Evolutionary conservation across 805 yeast species (phyloP).

Genomic region (Ogataea haglerorum): DNA sequence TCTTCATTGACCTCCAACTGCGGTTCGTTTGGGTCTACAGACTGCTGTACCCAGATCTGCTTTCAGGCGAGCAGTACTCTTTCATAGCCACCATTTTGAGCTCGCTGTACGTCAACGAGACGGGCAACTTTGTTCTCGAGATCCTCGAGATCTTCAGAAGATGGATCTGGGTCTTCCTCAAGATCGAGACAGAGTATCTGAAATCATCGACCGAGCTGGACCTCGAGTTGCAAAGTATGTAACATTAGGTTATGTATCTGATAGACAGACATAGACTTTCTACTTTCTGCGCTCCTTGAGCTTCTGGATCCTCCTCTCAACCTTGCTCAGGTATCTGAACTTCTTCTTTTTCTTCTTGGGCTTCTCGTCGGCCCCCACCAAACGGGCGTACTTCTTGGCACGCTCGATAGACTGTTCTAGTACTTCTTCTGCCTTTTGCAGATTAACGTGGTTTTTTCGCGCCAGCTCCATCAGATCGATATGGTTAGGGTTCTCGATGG

Average conservation of each 20-base stretch:
- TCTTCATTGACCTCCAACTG: slow-evolving; percentile 56
- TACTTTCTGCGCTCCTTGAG: slow-evolving; percentile 34
- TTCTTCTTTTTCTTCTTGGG: slow-evolving; percentile 60
- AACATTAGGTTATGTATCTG: slow-evolving; percentile 4
- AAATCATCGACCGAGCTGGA: slow-evolving; percentile 23
- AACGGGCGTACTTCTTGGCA: slow-evolving; percentile 80
- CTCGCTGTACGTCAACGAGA: slow-evolving; percentile 40
- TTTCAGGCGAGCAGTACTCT: slow-evolving; percentile 13
- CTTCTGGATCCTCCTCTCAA: slow-evolving; percentile 62
- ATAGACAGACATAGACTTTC: slow-evolving; percentile 2
- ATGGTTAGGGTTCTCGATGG: slow-evolving; percentile 45
- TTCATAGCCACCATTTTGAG: slow-evolving; percentile 19
- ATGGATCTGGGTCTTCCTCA: slow-evolving; percentile 85
- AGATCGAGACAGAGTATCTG: slow-evolving; percentile 73
- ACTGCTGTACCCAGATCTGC: slow-evolving; percentile 25
- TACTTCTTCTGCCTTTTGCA: slow-evolving; percentile 63
- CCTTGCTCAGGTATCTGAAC: slow-evolving; percentile 81
- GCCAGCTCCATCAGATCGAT: slow-evolving; percentile 43
- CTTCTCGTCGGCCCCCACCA: slow-evolving; percentile 51
- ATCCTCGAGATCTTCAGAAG: slow-evolving; percentile 75
- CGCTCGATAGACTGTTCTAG: slow-evolving; percentile 69
- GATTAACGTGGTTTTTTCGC: slow-evolving; percentile 65
- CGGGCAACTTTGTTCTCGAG: slow-evolving; percentile 67
- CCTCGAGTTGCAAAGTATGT: slow-evolving; percentile 23
- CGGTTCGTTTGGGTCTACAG: slow-evolving; percentile 78